Base-by-base conservation (phyloP, 1,139 yeast species). In the Arxiozyma telluris region DNA sequence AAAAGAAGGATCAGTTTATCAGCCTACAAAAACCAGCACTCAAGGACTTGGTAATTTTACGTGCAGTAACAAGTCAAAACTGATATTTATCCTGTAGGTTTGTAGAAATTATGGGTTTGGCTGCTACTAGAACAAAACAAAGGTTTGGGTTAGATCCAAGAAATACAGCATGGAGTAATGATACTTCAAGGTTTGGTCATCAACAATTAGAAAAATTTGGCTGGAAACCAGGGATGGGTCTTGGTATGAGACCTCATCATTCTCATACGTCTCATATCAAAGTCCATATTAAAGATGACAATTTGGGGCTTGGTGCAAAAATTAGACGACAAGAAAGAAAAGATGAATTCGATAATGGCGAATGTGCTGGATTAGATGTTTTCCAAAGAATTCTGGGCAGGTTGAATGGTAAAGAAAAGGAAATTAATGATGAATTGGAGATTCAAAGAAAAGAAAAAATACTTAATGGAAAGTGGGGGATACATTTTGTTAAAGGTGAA, bases 111-210 rank as follows among this genome's bases (percentile, higher is more conserved):
- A 84, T 88, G 96, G 98, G 98, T 52, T 79, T 93, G 60, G 96
- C 98, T 45, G 98, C 90, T 8, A 78, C 84, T 3, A 86, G 83
- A 67, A 82, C 79, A 25, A 89, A 87, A 65, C 96, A 88, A 64
- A 80, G 94, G 64, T 87, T 91, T 69, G 97, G 98, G 18, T 72
- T 78, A 50, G 99, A 93, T 71, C 99, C 98, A 20, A 76, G 98
- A 64, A 93, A 93, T 65, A 90, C 96, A 4, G 80, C 82, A 60
- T 93, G 99, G 99, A 87, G 97, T 41, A 89, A 90, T 67, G 83
- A 93, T 63, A 85, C 87, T 0, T 75, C 76, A 9, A 73, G 96
- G 55, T 93, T 93, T 66, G 98, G 98, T 1, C 96, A 87, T 68
- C 82, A 85, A 64, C 90, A 90, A 68, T 70, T 93, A 55, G 82